Conservation (phyloP, 2,329 filamentous ascomycete species). For the Fusarium austroafricanum region DNA sequence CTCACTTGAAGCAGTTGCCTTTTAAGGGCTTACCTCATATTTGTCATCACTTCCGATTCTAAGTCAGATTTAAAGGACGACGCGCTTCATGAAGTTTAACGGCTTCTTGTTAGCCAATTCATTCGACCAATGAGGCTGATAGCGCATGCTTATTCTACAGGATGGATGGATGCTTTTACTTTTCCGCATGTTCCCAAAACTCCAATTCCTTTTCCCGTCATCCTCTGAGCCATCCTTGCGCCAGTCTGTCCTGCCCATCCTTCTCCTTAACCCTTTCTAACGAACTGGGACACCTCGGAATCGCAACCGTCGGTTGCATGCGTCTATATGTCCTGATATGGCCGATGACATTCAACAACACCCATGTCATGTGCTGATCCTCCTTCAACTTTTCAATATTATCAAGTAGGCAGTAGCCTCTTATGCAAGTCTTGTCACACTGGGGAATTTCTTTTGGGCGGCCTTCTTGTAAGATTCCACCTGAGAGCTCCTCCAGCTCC, state of each 20-base stretch:
- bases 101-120: slow-evolving; percentile 6
- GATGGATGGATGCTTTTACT: slow-evolving; percentile 33
- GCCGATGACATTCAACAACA: slow-evolving; percentile 6
- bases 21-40: slow-evolving; percentile 17
- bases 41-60: background rate
- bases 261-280: slow-evolving; percentile 8
- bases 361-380: background rate
- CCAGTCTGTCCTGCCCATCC: slow-evolving; percentile 33
- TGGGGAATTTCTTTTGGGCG: slow-evolving; percentile 63
- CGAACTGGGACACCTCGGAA: slow-evolving; percentile 14
- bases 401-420: slow-evolving; percentile 1
- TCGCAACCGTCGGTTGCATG: slow-evolving; percentile 20
- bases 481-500: slow-evolving; percentile 62
- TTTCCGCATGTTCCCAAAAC: slow-evolving; percentile 45
- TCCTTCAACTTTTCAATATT: slow-evolving; percentile 10
- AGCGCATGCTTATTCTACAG: slow-evolving; percentile 42
- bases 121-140: slow-evolving; percentile 22
- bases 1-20: background rate
- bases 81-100: background rate
- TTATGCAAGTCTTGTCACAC: slow-evolving; percentile 60
- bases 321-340: slow-evolving; percentile 17
- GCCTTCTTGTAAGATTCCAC: slow-evolving; percentile 61
- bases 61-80: background rate
- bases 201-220: slow-evolving; percentile 29
- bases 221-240: slow-evolving; percentile 30